These are phyloP conservation scores for Apiospora phragmitis DNA, from an alignment of 2,329 filamentous ascomycete species.

Conservation along the genomic window DNA sequence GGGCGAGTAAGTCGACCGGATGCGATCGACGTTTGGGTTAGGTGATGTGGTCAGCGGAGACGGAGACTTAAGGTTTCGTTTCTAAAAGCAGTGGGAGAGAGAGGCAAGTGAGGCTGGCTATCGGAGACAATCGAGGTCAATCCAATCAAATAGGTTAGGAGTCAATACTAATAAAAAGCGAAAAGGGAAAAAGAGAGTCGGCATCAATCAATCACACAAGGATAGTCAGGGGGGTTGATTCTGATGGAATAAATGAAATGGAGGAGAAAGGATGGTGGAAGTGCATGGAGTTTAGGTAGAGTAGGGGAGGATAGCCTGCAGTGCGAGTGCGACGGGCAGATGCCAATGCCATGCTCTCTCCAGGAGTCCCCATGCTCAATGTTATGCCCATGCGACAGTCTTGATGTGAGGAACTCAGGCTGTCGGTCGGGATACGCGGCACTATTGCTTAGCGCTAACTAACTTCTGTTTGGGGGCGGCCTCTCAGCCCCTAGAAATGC, in stretches of 20 bases:
- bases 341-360: background rate
- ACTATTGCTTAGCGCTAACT: background rate
- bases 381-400: conserved; percentile 15
- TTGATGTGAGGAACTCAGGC: background rate
- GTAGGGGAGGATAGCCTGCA: conserved; percentile 18
- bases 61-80: conserved; percentile 28
- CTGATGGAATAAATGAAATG: conserved; percentile 18
- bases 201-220: conserved; percentile 13
- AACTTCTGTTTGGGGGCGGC: background rate
- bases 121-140: conserved; percentile 17
- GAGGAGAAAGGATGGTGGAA: conserved; percentile 13
- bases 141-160: conserved; percentile 1
- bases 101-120: conserved; percentile 2
- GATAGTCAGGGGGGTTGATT: conserved; percentile 17
- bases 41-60: background rate
- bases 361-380: conserved; percentile 8
- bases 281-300: background rate
- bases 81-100: conserved; percentile 23
- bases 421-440: background rate
- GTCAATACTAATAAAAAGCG: conserved; percentile 9
- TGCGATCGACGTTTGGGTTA: conserved; percentile 5
- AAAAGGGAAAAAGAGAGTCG: conserved; percentile 19
- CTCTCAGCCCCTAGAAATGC: background rate
- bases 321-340: conserved; percentile 16
- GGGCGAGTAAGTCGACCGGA: background rate